phyloP scores from a whole-genome alignment of 2,329 filamentous ascomycete species.

The Cercospora citrullina region DNA sequence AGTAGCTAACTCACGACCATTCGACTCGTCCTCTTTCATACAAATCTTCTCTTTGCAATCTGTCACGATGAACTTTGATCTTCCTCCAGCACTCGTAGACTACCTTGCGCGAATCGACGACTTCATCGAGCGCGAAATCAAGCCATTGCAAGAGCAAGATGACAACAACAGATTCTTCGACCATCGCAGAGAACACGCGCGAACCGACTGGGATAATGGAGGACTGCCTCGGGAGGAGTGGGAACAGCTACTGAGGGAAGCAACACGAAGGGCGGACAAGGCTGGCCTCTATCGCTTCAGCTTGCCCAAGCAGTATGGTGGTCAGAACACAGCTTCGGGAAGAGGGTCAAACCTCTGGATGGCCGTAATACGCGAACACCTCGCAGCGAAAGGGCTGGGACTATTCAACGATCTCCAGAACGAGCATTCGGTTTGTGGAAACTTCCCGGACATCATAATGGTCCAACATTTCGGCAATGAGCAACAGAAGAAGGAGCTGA shows the following conservation, averaged over 20 bases:
- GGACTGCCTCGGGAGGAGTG: constrained; percentile 60
- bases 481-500: constrained; percentile 56
- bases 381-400: constrained; percentile 60
- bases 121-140: constrained; percentile 58
- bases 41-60: background rate
- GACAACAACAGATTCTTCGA: constrained; percentile 67
- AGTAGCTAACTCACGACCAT: background rate
- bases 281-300: constrained; percentile 63
- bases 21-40: background rate
- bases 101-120: constrained; percentile 55
- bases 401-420: constrained; percentile 66
- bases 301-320: constrained; percentile 58
- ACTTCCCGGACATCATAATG: constrained; percentile 64
- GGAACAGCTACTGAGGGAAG: constrained; percentile 56
- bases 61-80: constrained; percentile 55
- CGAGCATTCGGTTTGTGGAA: constrained; percentile 63
- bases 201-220: constrained; percentile 61
- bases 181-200: constrained; percentile 61
- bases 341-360: constrained; percentile 61
- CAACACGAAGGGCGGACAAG: constrained; percentile 54
- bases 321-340: constrained; percentile 47
- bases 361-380: constrained; percentile 61
- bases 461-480: constrained; percentile 60
- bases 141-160: constrained; percentile 55
- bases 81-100: constrained; percentile 52